These are phyloP conservation scores for Vanderwaltozyma polyspora DNA, from an alignment of 805 yeast species.

Conservation along the genomic window DNA sequence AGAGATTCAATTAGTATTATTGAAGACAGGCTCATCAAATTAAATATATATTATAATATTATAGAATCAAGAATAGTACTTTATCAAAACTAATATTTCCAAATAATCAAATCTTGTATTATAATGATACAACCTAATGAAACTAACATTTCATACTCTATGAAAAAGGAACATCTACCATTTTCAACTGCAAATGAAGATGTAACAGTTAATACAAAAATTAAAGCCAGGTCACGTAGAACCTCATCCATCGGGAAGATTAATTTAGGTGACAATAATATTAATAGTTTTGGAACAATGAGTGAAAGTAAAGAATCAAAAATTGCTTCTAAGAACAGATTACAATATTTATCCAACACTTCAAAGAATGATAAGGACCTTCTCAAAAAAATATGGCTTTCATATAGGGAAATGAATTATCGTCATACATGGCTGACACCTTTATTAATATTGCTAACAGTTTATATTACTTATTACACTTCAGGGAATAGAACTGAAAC, in stretches of 20 bases:
- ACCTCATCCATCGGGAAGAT: constrained; percentile 68
- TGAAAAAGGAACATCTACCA: no score
- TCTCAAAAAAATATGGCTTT: constrained; percentile 42
- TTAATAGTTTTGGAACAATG: constrained; percentile 61
- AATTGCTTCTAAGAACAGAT: constrained; percentile 29
- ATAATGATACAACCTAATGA: no score
- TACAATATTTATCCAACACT: constrained; percentile 23
- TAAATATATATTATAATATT: no score
- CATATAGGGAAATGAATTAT: constrained; percentile 46
- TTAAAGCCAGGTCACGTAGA: constrained; percentile 28
- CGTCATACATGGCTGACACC: constrained; percentile 67
- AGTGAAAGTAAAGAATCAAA: constrained; percentile 34
- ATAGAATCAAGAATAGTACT: no score
- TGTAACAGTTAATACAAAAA: no score
- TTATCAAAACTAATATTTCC: no score
- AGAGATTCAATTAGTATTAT: no score
- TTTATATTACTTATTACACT: constrained; percentile 36
- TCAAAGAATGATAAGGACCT: constrained; percentile 41
- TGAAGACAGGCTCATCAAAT: no score
- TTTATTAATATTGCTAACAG: constrained; percentile 33
- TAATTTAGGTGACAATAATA: constrained; percentile 61
- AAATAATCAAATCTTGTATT: no score
- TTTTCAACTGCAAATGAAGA: no score
- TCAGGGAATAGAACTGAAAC: constrained; percentile 47
- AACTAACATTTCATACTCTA: no score